Base-by-base conservation (phyloP, 495 filamentous ascomycete species). In the Apiosordaria backusii region DNA sequence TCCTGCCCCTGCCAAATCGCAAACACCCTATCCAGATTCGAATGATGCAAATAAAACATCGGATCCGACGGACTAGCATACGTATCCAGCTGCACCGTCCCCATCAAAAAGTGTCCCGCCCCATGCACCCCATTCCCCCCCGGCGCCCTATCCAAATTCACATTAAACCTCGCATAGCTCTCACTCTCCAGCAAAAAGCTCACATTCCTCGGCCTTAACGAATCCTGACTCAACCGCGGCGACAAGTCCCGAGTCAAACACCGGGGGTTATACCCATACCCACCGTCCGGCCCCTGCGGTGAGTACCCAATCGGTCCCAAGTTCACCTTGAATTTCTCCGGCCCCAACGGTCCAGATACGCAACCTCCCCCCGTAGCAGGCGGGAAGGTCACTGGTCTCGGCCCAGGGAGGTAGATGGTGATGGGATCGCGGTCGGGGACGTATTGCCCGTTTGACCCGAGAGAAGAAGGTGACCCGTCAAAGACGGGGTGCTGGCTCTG, bases 1-100 rank as follows among this genome's bases (percentile, higher is more conserved):
- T 74, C 66, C 69, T 82, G 70, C 24, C 80, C 83, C 76, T 90
- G 87, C 88, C 89, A 90, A 26, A 88, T 86, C 75, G 85, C 84
- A 82, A 82, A 90, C 5, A 85, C 21, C 21, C 86, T 84, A 71
- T 90, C 89, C 55, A 91, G 79, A 16, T 85, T 83, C 21, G 80
- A 81, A 72, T 90, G 88, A 70, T 90, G 87, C 23, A 86, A 77
- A 77, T 57, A 90, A 74, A 91, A 90, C 0, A 79, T 79, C n/a
- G 88, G 87, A 62, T 90, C 88, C 18, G 82, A 81, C 2, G 87
- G 84, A 26, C 81, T 84, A 15, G 76, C 78, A 71, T 79, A 89
- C 21, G 84, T 74, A 73, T 88, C 87, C 29, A 70, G 65, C 16
- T 66, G 67, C 21, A 66, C 58, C 18, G 45, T n/a, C 3, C 74